These are phyloP conservation scores for Corylus heterophylla DNA, from an alignment of 306 rosid species.

Conservation along the genomic window DNA sequence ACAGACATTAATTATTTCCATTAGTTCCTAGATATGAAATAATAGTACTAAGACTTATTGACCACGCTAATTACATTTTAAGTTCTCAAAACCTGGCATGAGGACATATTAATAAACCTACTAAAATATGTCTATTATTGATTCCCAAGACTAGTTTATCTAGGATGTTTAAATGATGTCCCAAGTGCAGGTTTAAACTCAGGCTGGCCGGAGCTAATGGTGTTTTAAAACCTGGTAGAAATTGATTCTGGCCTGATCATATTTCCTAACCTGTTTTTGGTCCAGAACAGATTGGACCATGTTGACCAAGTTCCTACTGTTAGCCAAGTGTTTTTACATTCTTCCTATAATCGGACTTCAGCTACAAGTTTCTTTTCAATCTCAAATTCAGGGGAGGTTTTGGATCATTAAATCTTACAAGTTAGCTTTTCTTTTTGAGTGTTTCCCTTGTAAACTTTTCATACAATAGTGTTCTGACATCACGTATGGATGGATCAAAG, in stretches of 20 bases:
- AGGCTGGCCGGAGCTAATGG: background rate
- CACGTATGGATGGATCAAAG: background rate
- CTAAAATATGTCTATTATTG: background rate
- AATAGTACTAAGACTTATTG: background rate
- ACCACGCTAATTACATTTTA: background rate
- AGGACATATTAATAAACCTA: background rate
- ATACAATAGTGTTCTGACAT: background rate
- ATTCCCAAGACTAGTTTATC: background rate
- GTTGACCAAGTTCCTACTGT: too few relatives aligned
- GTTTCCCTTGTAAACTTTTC: background rate
- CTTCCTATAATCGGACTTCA: background rate
- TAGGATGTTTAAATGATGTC: background rate
- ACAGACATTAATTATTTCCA: too few relatives aligned
- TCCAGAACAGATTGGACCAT: background rate
- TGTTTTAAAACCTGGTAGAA: too few relatives aligned
- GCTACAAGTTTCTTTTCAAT: background rate
- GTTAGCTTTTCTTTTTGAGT: background rate
- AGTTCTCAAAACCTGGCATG: background rate
- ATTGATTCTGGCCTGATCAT: background rate
- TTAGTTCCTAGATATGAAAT: background rate
- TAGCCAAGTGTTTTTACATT: background rate
- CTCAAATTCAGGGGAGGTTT: background rate
- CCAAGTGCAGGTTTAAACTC: too few relatives aligned
- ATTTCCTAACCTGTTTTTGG: background rate
- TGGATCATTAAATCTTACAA: too few relatives aligned